Base-by-base conservation (phyloP, 2,329 filamentous ascomycete genomes). In the Orbilia blumenaviensis region DNA sequence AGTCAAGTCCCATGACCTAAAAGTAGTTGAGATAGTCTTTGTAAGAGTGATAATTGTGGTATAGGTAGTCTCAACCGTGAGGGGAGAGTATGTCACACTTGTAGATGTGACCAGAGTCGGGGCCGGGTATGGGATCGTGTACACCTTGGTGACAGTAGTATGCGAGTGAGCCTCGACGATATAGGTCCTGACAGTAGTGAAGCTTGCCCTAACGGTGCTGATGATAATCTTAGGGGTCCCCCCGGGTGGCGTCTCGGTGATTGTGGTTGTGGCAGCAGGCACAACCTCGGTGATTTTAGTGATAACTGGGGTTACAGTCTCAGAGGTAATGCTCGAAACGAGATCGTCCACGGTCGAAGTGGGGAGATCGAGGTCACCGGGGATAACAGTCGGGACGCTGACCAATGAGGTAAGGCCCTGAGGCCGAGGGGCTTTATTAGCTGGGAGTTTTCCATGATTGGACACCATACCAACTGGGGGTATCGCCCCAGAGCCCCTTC, bases 271-370 rank as follows among this genome's bases (percentile, higher is more conserved):
- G n/a, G 58, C 56, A 27, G 48, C 58, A 27, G 56, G 67, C 14
- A 72, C 48, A 41, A 61, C 48, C 34, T 72, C 58, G 4, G 67
- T 72, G 36, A 72, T 48, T 14, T 72, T 27, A 5, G 58, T 72
- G 21, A 64, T 64, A 16, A 72, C n/a, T 29, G 58, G 67, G 32
- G 58, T 48, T 2, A 72, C 46, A 23, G 25, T 16, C 2, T 10
- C 25, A 23, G 41, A 36, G 9, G 38, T 12, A 12, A 21, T 21
- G 14, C 29, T 52, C 7, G 52, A 23, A 29, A 29, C 9, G 0
- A 48, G 23, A 36, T 21, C 48, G 8, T 9, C 27, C 10, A n/a
- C 12, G 8, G 21, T 1, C 2, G 66, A 48, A 10, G 7, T 48
- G 2, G 18, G 5, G n/a, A n/a, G n/a, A n/a, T n/a, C n/a, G n/a